These are phyloP conservation scores for Ormosia emarginata DNA, from an alignment of 306 rosid species.

Conservation along the genomic window DNA sequence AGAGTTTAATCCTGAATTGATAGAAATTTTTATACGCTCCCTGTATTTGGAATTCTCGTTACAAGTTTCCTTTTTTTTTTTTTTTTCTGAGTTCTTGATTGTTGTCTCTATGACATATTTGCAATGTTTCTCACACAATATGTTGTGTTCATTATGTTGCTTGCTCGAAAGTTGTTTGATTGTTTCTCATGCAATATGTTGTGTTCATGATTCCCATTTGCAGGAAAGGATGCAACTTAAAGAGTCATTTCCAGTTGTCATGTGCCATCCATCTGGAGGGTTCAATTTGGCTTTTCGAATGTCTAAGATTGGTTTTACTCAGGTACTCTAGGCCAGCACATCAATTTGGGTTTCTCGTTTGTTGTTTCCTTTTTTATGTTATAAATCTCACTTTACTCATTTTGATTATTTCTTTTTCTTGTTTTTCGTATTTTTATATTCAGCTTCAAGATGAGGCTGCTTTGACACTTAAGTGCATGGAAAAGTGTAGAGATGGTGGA, in stretches of 20 bases:
- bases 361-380: not conserved
- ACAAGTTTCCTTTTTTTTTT: not conserved
- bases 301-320: slow-evolving; percentile 56
- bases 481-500: slow-evolving; percentile 72
- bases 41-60: not conserved
- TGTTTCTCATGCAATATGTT: not conserved
- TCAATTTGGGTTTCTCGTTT: not conserved
- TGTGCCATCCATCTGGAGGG: slow-evolving; percentile 52
- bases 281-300: slow-evolving; percentile 78
- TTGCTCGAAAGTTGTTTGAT: not conserved
- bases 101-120: not conserved
- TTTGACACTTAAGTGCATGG: slow-evolving; percentile 63
- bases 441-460: slow-evolving; percentile 87
- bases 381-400: not conserved
- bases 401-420: slow-evolving; percentile 1
- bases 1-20: not conserved
- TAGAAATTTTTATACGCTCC: not conserved
- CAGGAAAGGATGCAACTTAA: slow-evolving; percentile 67
- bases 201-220: slow-evolving; percentile 28
- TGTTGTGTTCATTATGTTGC: not conserved
- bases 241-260: slow-evolving; percentile 69
- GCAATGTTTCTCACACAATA: slow-evolving; percentile 2
- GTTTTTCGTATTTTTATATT: slow-evolving; percentile 6
- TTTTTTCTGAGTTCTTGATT: not conserved
- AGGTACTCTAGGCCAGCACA: slow-evolving; percentile 44